phyloP scores from a whole-genome alignment of 179 eudicot genomes.

The Gypsophila paniculata region DNA sequence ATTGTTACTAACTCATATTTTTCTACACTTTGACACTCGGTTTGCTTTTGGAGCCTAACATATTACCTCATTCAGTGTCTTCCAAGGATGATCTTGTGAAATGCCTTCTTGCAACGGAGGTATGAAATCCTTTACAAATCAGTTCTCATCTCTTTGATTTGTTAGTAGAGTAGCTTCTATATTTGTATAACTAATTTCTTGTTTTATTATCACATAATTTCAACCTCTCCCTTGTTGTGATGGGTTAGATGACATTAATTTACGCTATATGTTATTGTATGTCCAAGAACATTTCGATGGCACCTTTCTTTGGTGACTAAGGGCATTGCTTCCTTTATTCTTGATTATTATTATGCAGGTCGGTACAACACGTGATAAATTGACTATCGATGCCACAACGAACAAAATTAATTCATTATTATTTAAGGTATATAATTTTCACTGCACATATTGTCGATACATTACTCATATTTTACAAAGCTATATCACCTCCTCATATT shows the following conservation, averaged over 20 bases:
- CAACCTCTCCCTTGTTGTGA: not conserved
- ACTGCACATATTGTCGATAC: not conserved
- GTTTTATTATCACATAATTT: not conserved
- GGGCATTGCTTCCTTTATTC: not conserved
- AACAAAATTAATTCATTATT: constrained; percentile 61
- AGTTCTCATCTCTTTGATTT: not conserved
- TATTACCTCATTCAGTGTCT: constrained; percentile 49
- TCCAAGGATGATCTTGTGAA: constrained; percentile 65
- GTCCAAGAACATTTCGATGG: too few relatives aligned
- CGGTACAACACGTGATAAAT: constrained; percentile 64
- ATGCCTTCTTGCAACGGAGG: constrained; percentile 73
- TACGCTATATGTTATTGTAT: too few relatives aligned
- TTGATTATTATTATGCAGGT: constrained; percentile 39
- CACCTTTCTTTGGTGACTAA: not conserved
- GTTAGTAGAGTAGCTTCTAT: not conserved
- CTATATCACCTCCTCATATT: constrained; percentile 16
- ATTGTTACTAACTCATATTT: not conserved
- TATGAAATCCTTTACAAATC: constrained; percentile 16
- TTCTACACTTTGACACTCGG: not conserved
- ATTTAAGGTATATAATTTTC: constrained; percentile 50
- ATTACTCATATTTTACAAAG: not conserved
- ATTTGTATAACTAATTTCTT: not conserved
- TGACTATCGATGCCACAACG: constrained; percentile 64
- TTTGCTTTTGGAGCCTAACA: constrained; percentile 16
- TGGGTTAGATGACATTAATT: not conserved